These are phyloP conservation scores for Candida endomychidarum DNA, from an alignment of 805 yeast genomes.

Conservation along the genomic window DNA sequence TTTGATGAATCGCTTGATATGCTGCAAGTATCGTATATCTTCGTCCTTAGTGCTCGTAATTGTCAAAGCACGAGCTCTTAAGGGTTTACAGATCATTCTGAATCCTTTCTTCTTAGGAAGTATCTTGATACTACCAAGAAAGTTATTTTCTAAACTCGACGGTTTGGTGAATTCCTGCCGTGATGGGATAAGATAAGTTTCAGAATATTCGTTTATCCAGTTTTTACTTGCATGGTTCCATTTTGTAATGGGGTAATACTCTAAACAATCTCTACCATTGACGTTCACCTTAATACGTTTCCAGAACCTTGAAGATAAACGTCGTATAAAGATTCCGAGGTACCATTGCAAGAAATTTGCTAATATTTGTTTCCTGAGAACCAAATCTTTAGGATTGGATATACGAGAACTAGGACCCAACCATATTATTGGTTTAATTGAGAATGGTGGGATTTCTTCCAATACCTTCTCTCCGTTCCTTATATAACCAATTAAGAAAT, in stretches of 20 bases:
- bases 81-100: conserved; percentile 60
- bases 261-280: conserved; percentile 6
- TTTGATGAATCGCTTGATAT: conserved; percentile 10
- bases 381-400: conserved; percentile 43
- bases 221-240: conserved; percentile 51
- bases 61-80: conserved; percentile 15
- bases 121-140: conserved; percentile 13
- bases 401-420: conserved; percentile 31
- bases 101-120: conserved; percentile 64
- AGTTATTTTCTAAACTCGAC: conserved; percentile 9
- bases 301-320: conserved; percentile 12
- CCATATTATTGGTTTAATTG: conserved; percentile 41
- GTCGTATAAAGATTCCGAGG: conserved; percentile 40
- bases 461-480: conserved; percentile 5
- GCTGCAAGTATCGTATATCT: conserved; percentile 21
- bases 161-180: conserved; percentile 8
- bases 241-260: conserved; percentile 54
- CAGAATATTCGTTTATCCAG: conserved; percentile 45
- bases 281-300: conserved; percentile 2
- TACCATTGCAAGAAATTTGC: conserved; percentile 58
- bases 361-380: conserved; percentile 36
- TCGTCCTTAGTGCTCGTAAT: conserved; percentile 5
- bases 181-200: conserved; percentile 28
- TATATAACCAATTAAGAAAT: conserved; percentile 28
- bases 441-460: conserved; percentile 1